Evolutionary conservation across 1,139 yeast genomes (phyloP).

Genomic region (Lodderomyces beijingensis): DNA sequence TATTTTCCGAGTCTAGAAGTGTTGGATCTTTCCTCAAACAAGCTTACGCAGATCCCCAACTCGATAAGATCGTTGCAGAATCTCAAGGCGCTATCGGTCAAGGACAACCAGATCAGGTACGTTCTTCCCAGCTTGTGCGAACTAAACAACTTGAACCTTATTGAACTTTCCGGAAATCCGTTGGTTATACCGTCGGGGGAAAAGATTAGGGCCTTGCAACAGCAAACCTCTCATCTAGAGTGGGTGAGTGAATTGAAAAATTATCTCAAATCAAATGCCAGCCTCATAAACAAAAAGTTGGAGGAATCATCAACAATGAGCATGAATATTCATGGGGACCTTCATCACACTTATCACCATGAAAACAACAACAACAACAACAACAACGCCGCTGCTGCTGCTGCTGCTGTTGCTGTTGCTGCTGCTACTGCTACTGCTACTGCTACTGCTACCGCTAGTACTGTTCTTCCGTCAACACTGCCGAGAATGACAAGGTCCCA

Average conservation of each 20-base stretch:
- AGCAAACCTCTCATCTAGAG: conserved; percentile 41
- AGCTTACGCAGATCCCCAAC: conserved; percentile 39
- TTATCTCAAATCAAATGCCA: conserved; percentile 31
- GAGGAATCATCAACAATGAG: conserved; percentile 18
- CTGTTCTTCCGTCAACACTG: conserved; percentile 9
- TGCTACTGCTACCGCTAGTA: background rate
- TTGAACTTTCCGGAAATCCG: conserved; percentile 73
- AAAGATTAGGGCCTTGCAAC: conserved; percentile 29
- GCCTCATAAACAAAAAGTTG: conserved; percentile 20
- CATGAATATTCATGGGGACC: too few relatives aligned
- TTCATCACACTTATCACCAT: conserved; percentile 1
- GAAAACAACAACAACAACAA: conserved; percentile 2
- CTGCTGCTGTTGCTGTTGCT: too few relatives aligned
- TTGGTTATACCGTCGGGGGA: conserved; percentile 49
- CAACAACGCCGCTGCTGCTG: background rate
- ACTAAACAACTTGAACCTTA: conserved; percentile 49
- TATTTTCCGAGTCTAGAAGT: conserved; percentile 50
- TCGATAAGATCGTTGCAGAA: conserved; percentile 35
- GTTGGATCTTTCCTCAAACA: conserved; percentile 63
- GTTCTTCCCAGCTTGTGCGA: conserved; percentile 56
- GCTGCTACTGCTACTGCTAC: background rate
- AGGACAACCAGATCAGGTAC: conserved; percentile 55
- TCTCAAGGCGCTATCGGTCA: conserved; percentile 58
- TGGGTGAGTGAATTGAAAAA: conserved; percentile 53
- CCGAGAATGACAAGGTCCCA: conserved; percentile 41